A percentile compares a stretch with the other conserved stretches of the same genome.
These are phyloP conservation scores for Rhododendron kiyosumense DNA, from an alignment of 148 eudicot species.

Conservation along the genomic window DNA sequence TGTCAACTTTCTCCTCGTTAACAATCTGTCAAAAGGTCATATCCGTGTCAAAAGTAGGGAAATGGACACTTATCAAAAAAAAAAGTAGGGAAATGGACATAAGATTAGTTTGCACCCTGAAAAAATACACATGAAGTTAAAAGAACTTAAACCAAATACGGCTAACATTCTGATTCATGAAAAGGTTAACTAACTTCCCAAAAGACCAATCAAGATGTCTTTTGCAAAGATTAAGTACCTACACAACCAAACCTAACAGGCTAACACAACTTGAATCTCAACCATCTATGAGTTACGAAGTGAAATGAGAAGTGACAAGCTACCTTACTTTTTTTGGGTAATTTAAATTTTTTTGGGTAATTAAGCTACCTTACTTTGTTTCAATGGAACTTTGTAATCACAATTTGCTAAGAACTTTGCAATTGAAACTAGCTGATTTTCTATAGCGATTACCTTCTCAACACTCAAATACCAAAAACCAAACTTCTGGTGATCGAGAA, in stretches of 20 bases:
- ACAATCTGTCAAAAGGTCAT: constrained; percentile 42
- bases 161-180: neutral
- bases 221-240: neutral
- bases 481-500: neutral
- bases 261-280: neutral
- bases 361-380: neutral
- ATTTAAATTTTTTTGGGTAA: too few relatives aligned
- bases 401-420: neutral
- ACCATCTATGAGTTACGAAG: neutral
- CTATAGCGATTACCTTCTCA: neutral
- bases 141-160: neutral
- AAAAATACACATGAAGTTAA: neutral
- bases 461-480: neutral
- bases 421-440: neutral
- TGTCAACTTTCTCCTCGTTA: constrained; percentile 36
- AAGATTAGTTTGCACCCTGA: neutral
- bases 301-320: neutral
- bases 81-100: neutral
- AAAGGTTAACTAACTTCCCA: neutral
- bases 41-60: constrained; percentile 1
- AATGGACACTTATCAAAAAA: neutral
- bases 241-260: neutral
- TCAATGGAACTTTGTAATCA: neutral
- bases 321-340: neutral
- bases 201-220: neutral